Evolutionary conservation across 805 yeast species (phyloP), one percentile per base, ranked within the genome.

Genomic region (Ogataea populi-albae): DNA sequence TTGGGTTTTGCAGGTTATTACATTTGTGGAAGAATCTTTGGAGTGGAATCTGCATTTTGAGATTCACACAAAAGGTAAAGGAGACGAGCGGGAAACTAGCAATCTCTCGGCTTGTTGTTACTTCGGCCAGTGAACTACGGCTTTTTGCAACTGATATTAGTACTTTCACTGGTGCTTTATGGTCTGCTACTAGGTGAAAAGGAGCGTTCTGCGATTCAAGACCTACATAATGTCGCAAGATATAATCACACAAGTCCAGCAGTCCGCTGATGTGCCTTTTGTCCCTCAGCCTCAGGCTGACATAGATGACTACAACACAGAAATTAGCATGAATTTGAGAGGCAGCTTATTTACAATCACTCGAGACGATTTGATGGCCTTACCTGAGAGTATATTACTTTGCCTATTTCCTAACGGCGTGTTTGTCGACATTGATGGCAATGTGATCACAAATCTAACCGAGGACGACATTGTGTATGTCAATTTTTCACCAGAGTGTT

Each of bases 321-420:
- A 78, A 42, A 85, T 91, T 37, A 80, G 77, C 53, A 69, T 91
- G 62, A 80, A 86, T 52, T 73, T 91, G 35, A 75, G 96, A 32
- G 96, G 94, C 14, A 63, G 62, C 12, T 64, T 70, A 43, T 87
- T 89, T 59, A 76, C 78, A 32, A 80, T 93, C 31, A 79, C 94
- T 4, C 71, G 96, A 43, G 95, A 86, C 50, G 96, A 87, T 57
- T 71, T 93, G 47, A 81, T 89, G 86, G 79, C 87, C 34, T 66
- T 93, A 21, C 98, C 98, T 1, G 98, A 93, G 57, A 79, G 89
- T 41, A 77, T 93, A 17, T 65, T 93, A 39, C 73, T 89, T 36
- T 86, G 96, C 50, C 65, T 93, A 16, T 86, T 87, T 54, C 96
- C 96, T 11, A 86, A 85, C 47, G 96, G 97, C 26, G 94, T 87